Evolutionary conservation across 805 yeast genomes (phyloP).

Genomic region (Starmerella geochares): DNA sequence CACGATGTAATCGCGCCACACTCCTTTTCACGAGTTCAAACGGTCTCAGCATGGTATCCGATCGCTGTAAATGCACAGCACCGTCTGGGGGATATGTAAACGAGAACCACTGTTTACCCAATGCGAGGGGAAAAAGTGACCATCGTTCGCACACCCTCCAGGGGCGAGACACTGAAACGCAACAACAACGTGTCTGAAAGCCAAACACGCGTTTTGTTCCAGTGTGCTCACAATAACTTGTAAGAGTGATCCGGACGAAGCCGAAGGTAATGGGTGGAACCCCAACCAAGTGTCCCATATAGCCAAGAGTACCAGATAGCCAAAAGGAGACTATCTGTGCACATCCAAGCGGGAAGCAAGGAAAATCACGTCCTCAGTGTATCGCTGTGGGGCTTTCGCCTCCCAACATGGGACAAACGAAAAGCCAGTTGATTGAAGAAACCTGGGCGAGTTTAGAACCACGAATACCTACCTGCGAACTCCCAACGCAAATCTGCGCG

Average conservation of each 20-base stretch:
- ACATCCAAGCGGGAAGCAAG: not conserved
- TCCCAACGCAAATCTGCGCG: slow-evolving; percentile 12
- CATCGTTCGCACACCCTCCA: slow-evolving; percentile 15
- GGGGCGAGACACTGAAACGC: slow-evolving; percentile 4
- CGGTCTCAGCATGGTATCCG: not conserved
- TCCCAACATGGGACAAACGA: not conserved
- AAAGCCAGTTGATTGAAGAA: not conserved
- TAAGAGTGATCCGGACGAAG: slow-evolving; percentile 18
- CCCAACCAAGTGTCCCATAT: slow-evolving; percentile 12
- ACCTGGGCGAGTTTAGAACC: slow-evolving; percentile 8
- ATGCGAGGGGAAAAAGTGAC: slow-evolving; percentile 9
- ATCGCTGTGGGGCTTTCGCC: slow-evolving; percentile 22
- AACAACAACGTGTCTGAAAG: not conserved
- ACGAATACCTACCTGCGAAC: slow-evolving; percentile 19
- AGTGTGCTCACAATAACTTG: slow-evolving; percentile 12
- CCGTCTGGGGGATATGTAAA: slow-evolving; percentile 16
- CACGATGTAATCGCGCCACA: not conserved
- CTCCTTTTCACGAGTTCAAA: slow-evolving; percentile 14
- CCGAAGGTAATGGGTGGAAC: slow-evolving; percentile 21
- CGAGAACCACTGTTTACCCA: slow-evolving; percentile 12
- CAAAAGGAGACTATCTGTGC: not conserved
- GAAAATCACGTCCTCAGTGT: slow-evolving; percentile 19
- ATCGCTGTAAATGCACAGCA: slow-evolving; percentile 19
- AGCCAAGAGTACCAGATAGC: not conserved
- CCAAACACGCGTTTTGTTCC: not conserved